phyloP scores from a whole-genome alignment of 208 protist genomes.

The Wallacemonas collosoma region DNA sequence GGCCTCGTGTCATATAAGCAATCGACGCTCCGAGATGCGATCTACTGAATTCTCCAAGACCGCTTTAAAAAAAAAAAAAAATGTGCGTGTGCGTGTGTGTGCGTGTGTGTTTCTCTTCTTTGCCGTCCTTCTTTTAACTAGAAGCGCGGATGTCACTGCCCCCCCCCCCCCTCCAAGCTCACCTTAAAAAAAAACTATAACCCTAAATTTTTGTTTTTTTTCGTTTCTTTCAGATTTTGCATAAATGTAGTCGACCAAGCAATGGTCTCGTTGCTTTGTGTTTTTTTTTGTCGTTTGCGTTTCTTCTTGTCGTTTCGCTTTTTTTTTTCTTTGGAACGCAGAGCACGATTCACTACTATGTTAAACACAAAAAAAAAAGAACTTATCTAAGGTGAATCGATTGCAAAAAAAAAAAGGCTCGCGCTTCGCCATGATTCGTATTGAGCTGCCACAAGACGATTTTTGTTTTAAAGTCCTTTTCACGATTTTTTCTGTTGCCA shows the following conservation, averaged over 20 bases:
- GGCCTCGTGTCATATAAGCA: no score
- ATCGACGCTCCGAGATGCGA: no score
- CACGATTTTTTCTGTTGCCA: no score
- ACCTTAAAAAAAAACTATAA: not conserved
- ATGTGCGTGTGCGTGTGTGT: not conserved
- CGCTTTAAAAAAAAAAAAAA: not conserved
- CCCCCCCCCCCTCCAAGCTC: no score
- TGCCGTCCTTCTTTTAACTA: no score
- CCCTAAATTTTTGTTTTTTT: not conserved
- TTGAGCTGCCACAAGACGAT: no score
- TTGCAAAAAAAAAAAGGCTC: not conserved
- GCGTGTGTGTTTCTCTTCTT: not conserved
- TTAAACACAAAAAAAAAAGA: no score
- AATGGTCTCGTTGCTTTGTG: not conserved
- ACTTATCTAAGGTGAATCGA: not conserved
- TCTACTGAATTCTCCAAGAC: not conserved
- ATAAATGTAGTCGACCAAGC: not conserved
- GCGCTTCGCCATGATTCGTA: not conserved
- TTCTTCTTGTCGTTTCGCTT: not conserved
- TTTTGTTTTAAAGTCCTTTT: no score
- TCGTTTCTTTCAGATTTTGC: not conserved
- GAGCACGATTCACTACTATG: no score
- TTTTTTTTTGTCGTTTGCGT: not conserved
- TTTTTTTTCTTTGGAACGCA: slow-evolving; percentile 1
- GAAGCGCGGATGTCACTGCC: no score